Base-by-base conservation (phyloP, 306 rosid genomes). In the Sicyos baderoa region DNA sequence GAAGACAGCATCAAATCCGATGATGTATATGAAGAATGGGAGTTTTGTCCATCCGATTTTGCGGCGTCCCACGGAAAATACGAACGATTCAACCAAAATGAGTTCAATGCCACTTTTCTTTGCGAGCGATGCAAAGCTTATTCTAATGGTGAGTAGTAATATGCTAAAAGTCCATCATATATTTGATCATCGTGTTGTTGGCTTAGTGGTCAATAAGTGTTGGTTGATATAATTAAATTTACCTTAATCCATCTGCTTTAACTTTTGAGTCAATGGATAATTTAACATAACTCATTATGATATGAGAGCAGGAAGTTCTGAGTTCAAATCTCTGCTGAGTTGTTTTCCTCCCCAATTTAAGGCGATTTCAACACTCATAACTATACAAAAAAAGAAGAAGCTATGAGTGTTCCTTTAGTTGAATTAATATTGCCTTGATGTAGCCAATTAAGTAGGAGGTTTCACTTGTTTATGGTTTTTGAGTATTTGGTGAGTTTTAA, bases 41-140 rank as follows among this genome's bases (percentile, higher is more conserved):
- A 93, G 78, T 75, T 93, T 72, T 93, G 99, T 76, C 90, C 99
- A 61, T 82, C 96, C 53, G 96, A 86, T 69, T 90, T 93, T 72
- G n/a, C 75, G 0, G 32, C 67, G 32, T 74, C 87, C n/a, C 69
- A 71, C 69, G 96, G 96, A 14, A 81, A 68, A 78, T 93, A 86
- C 48, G 3, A 35, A 56, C 86, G 71, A 53, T 53, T 80, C 77
- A 86, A 79, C 45, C 82, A 84, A 64, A 84, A 85, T 42, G 97
- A 90, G 81, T 80, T 90, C 64, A 88, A 85, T 74, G 91, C 90
- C 60, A 85, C 78, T 25, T 86, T 93, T 75, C 17, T 77, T 10
- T 93, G 97, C 71, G 77, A 80, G 0, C 65, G 79, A 57, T 93
- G 99, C 84, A 69, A 76, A 65, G 14, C 81, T 64, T 67, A 74